Evolutionary conservation across 352 stramenopile genomes (phyloP), one percentile per base, ranked within the genome.

Genomic region (Albugo laibachii): DNA sequence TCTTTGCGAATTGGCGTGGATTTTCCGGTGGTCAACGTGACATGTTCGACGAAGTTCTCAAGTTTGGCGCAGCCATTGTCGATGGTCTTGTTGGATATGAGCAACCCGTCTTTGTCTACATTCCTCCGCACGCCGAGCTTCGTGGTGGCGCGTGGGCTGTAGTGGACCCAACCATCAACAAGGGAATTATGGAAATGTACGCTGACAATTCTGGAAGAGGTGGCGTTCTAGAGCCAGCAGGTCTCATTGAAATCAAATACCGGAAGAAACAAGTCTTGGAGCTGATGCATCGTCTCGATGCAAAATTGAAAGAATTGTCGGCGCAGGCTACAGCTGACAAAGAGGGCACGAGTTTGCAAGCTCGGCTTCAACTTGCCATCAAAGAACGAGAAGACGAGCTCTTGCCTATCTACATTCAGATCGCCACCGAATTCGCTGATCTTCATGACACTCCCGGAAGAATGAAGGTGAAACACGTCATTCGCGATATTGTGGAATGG

Each of bases 31-130:
- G 96, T 15, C 94, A 98, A 67, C 78, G 96, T 50, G 96, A 99
- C 59, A 99, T 99, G 96, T 99, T 99, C 66, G 94, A 99, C 61
- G 94, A 99, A 66, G 93, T 99, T 52, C 85, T 99, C 56, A 99
- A 99, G 70, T 99, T 98, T 61, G 96, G 96, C 36, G 93, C 92
- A n/a, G 80, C 96, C 41, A 99, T 99, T 62, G 96, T 99, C 39
- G 95, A 99, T 59, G 92, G 83, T 5, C 95, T 99, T 47, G 95
- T 99, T 37, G 87, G 83, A 46, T 99, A 97, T 65, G 80, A 96
- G 59, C 94, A 99, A 69, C 96, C 96, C 41, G 93, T 99, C 41
- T 99, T 99, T 59, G 95, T 99, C 40, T 99, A 99, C 77, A 98
- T 99, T 54, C 96, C 95, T 49, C 96, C 96, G 24, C 95, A 96